A percentile compares a stretch with the other conserved stretches of the same genome.
phyloP scores from a whole-genome alignment of 1,284 basidiomycete genomes.

The Ceratobasidium sp. region DNA sequence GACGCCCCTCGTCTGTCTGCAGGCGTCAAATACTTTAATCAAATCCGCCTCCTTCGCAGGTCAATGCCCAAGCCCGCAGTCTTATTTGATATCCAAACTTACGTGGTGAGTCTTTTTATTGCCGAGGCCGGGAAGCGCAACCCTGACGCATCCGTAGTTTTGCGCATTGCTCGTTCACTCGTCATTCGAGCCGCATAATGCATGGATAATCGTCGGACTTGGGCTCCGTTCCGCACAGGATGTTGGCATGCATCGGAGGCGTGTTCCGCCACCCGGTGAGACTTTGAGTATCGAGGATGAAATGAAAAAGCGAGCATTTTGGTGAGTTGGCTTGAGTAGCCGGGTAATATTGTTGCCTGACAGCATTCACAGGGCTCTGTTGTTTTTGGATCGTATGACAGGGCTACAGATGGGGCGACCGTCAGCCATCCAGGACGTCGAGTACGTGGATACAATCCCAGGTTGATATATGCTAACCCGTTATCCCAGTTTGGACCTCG shows the following conservation, averaged over 20 bases:
- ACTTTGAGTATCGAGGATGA: conserved; percentile 54
- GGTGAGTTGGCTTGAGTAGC: conserved; percentile 48
- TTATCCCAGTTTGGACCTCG: conserved; percentile 14
- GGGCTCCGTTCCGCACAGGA: conserved; percentile 58
- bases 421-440: conserved; percentile 29
- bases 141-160: conserved; percentile 49
- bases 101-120: conserved; percentile 51
- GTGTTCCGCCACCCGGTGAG: conserved; percentile 46
- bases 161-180: conserved; percentile 52
- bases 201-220: conserved; percentile 57
- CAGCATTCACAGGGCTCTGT: not conserved
- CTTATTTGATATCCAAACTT: conserved; percentile 54
- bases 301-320: conserved; percentile 62
- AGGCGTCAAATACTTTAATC: conserved; percentile 53
- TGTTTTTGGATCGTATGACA: conserved; percentile 10
- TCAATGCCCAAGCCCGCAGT: conserved; percentile 51
- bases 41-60: conserved; percentile 50
- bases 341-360: not conserved
- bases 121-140: conserved; percentile 47
- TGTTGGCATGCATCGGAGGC: conserved; percentile 55
- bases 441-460: conserved; percentile 1
- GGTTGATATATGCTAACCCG: not conserved
- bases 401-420: conserved; percentile 19
- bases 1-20: conserved; percentile 48
- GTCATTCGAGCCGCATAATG: conserved; percentile 51